These are phyloP conservation scores for Alternaria dauci DNA, from an alignment of 2,329 filamentous ascomycete species.

Conservation along the genomic window DNA sequence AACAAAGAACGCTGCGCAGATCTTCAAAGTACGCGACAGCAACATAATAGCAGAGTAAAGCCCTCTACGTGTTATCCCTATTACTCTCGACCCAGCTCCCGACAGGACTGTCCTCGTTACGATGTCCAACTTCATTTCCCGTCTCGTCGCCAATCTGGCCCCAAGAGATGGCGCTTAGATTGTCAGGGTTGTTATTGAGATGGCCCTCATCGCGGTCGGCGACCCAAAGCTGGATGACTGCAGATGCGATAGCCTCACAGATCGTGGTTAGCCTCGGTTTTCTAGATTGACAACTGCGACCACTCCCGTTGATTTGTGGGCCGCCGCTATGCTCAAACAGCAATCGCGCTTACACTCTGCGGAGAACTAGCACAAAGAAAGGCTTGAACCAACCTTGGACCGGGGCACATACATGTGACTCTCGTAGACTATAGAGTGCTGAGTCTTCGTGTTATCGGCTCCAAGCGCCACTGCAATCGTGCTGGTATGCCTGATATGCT, in stretches of 20 bases:
- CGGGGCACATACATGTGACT: not conserved
- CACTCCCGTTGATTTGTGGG: not conserved
- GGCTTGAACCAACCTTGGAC: not conserved
- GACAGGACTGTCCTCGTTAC: not conserved
- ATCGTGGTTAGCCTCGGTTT: not conserved
- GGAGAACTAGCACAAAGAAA: not conserved
- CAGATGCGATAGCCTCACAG: not conserved
- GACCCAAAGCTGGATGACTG: not conserved
- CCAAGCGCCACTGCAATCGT: not conserved
- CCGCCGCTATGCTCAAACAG: not conserved
- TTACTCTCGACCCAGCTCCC: not conserved
- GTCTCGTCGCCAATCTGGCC: not conserved
- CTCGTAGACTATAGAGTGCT: not conserved
- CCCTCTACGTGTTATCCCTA: not conserved
- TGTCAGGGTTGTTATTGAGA: not conserved
- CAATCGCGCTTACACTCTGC: not conserved
- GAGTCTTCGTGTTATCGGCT: not conserved
- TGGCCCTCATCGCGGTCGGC: not conserved
- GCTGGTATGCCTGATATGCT: not conserved
- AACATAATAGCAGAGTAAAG: fast-evolving
- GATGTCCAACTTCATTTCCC: not conserved
- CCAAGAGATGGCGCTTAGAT: not conserved
- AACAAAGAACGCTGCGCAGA: not conserved
- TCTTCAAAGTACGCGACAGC: not conserved
- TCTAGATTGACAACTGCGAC: not conserved